phyloP scores from a whole-genome alignment of 2,329 filamentous ascomycete genomes.

The Teratosphaeria destructans region DNA sequence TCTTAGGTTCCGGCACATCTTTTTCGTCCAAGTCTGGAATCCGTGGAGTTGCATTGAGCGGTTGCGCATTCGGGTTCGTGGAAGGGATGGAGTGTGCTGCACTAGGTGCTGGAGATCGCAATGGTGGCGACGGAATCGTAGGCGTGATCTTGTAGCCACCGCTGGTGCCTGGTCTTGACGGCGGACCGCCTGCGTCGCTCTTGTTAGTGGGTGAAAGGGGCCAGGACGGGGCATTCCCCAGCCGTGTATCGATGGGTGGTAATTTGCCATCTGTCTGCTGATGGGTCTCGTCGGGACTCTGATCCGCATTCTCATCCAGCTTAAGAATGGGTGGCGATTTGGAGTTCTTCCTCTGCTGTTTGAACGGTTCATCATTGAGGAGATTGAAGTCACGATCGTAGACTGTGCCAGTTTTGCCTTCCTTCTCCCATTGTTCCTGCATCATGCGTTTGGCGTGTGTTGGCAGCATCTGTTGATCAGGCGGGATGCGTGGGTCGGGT shows the following conservation, averaged over 20 bases:
- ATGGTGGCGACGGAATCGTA: constrained; percentile 24
- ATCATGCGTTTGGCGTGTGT: constrained; percentile 85
- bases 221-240: constrained; percentile 5
- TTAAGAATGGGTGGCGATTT: constrained; percentile 27
- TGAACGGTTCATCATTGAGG: constrained; percentile 55
- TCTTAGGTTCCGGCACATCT: constrained; percentile 43
- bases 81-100: constrained; percentile 9
- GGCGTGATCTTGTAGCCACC: constrained; percentile 40
- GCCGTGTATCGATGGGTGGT: neutral
- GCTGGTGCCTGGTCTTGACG: constrained; percentile 29
- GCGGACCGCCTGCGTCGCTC: constrained; percentile 16
- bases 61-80: constrained; percentile 6
- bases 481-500: constrained; percentile 84
- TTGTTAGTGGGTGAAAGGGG: constrained; percentile 18
- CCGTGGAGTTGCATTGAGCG: constrained; percentile 35
- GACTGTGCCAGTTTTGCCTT: constrained; percentile 52
- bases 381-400: constrained; percentile 85
- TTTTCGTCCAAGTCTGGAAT: constrained; percentile 47
- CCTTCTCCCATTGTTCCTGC: constrained; percentile 86
- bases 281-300: neutral
- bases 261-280: neutral
- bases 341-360: constrained; percentile 4
- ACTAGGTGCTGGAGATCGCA: constrained; percentile 9
- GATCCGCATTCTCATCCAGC: neutral
- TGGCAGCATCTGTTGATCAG: constrained; percentile 88